Evolutionary conservation across 805 yeast genomes (phyloP), one percentile per base, ranked within the genome.

Genomic region (Nakazawaea molendinolei): DNA sequence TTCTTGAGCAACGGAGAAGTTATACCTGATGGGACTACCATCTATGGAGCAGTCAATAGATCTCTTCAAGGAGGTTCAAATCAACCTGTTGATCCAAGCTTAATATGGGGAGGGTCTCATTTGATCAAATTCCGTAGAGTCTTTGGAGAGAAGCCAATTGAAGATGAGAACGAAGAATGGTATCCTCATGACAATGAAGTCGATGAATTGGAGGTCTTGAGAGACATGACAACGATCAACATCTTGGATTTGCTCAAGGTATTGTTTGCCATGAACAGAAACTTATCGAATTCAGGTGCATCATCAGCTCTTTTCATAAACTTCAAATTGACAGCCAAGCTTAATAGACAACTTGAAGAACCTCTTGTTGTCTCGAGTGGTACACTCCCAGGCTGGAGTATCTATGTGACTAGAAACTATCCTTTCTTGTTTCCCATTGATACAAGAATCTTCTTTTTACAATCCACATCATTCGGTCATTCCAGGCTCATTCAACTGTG

Each of bases 391-490:
- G 73, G 72, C 6, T 90, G 97, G 97, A 71, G 81, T 15, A 71
- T 83, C 23, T 70, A 73, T 40, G 60, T 86, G n/a, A 77, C 95
- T 0, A 68, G 79, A 36, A 68, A 74, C 14, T 86, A 70, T 48
- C 86, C 95, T 9, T 90, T 90, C 47, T 51, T 90, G 30, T 86
- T 86, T 50, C 95, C 97, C 0, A 60, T 90, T 29, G 92, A 80
- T 34, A 75, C 92, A 0, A 69, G 97, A 40, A 65, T 83, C 28
- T 71, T 77, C 44, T 86, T 85, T 49, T 57, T 90, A 38, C 90
- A 84, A 46, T 77, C 89, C 6, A 86, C 96, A 0, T 87, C 97
- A 0, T 89, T 84, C 61, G 97, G 97, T 0, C 81, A 85, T 52
- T 82, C 94, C 1, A 67, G 97, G 39, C 61, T 86, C 31, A 79